These are phyloP conservation scores for Amanita fuliginea DNA, from an alignment of 768 basidiomycete genomes.

Conservation along the genomic window DNA sequence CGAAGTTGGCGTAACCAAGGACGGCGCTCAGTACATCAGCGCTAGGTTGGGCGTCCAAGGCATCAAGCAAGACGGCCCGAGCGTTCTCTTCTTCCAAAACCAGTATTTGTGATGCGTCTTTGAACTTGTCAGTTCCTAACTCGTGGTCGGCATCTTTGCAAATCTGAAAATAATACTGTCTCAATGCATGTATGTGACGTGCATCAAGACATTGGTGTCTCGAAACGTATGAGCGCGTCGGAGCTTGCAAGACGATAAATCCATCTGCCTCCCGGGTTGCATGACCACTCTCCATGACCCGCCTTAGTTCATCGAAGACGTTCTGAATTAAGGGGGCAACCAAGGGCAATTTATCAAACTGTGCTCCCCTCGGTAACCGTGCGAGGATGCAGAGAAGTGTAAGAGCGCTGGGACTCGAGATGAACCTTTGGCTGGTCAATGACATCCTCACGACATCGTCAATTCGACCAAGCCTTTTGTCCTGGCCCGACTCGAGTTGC, in stretches of 20 bases:
- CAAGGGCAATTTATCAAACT: background rate
- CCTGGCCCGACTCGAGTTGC: background rate
- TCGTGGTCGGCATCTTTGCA: background rate
- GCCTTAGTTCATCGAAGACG: background rate
- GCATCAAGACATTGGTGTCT: background rate
- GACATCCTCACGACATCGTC: background rate
- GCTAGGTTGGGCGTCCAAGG: background rate
- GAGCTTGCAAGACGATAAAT: background rate
- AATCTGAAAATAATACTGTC: slow-evolving; percentile 1
- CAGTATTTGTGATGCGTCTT: background rate
- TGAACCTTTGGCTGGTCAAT: background rate
- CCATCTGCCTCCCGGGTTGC: slow-evolving; percentile 1
- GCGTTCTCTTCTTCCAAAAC: background rate
- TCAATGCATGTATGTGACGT: background rate
- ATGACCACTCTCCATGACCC: background rate
- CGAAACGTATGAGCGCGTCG: background rate
- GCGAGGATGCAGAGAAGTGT: background rate
- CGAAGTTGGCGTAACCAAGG: background rate
- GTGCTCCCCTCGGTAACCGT: background rate
- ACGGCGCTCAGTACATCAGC: background rate
- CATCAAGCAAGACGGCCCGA: background rate
- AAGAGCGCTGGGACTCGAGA: background rate
- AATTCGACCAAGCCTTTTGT: background rate
- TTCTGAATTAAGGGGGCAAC: background rate
- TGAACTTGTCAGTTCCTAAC: background rate